These are phyloP conservation scores for Vicia sativa DNA, from an alignment of 306 rosid genomes.

Conservation along the genomic window DNA sequence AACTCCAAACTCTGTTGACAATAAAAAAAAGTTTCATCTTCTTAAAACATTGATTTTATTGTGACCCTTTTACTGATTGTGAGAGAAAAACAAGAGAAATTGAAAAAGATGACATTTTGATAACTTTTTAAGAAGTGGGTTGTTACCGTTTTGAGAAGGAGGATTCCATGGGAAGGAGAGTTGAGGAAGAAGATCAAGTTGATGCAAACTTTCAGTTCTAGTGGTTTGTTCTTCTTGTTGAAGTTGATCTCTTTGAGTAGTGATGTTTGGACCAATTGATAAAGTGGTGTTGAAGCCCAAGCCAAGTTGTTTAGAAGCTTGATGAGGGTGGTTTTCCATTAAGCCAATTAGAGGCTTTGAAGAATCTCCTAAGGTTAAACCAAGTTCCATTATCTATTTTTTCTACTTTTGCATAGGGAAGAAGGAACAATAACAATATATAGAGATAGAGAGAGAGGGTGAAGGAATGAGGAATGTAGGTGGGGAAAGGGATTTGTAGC, in stretches of 20 bases:
- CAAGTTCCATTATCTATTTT: conserved; percentile 75
- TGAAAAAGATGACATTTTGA: background rate
- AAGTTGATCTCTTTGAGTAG: conserved; percentile 13
- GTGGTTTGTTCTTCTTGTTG: conserved; percentile 30
- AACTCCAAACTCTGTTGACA: conserved; percentile 53
- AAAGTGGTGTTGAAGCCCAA: conserved; percentile 71
- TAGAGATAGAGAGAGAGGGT: background rate
- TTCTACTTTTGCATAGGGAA: conserved; percentile 25
- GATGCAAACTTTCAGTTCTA: conserved; percentile 44
- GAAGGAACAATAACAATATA: background rate
- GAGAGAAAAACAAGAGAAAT: background rate
- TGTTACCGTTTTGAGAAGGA: conserved; percentile 52
- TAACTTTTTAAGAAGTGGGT: conserved; percentile 2
- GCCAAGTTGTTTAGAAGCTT: conserved; percentile 41
- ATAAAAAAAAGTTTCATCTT: background rate
- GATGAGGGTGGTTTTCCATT: conserved; percentile 46
- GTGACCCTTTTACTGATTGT: background rate
- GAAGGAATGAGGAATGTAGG: background rate
- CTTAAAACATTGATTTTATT: background rate
- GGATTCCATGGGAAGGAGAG: conserved; percentile 73
- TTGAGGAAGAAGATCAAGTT: conserved; percentile 74
- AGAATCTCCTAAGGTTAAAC: conserved; percentile 77
- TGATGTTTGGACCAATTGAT: conserved; percentile 49
- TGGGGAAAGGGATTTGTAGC: conserved; percentile 29
- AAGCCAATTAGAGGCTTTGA: conserved; percentile 54